These are phyloP conservation scores for Hymenoscyphus scutula DNA, from an alignment of 2,329 filamentous ascomycete genomes.

Conservation along the genomic window DNA sequence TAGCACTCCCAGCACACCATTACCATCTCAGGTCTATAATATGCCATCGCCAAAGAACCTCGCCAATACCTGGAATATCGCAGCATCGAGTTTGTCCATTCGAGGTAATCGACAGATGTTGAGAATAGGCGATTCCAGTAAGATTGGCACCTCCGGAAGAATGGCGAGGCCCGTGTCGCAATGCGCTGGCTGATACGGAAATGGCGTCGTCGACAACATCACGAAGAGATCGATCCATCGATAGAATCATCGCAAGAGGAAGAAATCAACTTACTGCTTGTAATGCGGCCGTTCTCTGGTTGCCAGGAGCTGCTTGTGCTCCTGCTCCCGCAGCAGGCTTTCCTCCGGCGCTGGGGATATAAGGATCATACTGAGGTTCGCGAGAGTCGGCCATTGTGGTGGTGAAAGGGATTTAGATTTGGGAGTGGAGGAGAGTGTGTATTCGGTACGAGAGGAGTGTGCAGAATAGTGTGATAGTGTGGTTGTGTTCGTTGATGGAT, in stretches of 20 bases:
- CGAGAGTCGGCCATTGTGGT: slow-evolving; percentile 33
- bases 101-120: not conserved
- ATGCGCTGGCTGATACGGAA: not conserved
- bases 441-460: slow-evolving; percentile 9
- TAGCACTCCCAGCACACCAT: not conserved
- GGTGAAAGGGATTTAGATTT: slow-evolving; percentile 11
- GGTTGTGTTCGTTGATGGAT: slow-evolving; percentile 10
- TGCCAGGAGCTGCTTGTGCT: slow-evolving; percentile 38
- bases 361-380: slow-evolving; percentile 36
- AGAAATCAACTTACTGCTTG: slow-evolving; percentile 71
- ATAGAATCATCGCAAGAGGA: slow-evolving; percentile 19
- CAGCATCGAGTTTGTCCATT: not conserved
- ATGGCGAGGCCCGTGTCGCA: not conserved
- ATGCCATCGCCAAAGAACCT: not conserved
- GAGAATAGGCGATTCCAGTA: not conserved
- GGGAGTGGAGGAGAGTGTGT: slow-evolving; percentile 10
- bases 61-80: not conserved
- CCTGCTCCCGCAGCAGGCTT: slow-evolving; percentile 30
- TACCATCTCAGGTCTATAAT: not conserved
- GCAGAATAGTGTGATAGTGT: slow-evolving; percentile 2
- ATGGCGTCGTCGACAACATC: not conserved
- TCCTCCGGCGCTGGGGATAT: slow-evolving; percentile 31
- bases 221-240: slow-evolving; percentile 4
- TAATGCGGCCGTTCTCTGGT: slow-evolving; percentile 68
- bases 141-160: slow-evolving; percentile 6